Evolutionary conservation across 768 basidiomycete genomes (phyloP), one percentile per base, ranked within the genome.

Genomic region (Boletus rubropictus): DNA sequence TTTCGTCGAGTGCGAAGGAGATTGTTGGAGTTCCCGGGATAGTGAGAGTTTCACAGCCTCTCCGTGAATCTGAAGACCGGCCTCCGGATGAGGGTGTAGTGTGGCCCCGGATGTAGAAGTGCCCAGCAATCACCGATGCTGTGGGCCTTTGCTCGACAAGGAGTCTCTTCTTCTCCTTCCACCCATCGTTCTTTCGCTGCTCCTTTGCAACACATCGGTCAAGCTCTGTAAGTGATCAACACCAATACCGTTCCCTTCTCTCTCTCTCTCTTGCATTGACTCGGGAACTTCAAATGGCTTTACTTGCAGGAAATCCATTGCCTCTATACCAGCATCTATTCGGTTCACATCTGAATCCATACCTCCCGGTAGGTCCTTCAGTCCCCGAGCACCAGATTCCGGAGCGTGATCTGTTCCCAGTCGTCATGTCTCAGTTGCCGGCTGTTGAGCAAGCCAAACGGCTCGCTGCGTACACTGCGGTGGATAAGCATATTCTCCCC

Each of bases 401-500:
- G 12, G 24, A 22, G 20, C 15, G 5, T 44, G 39, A 61, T 27
- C 11, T 20, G 2, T 28, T 28, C 28, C 18, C 7, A 57, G 52
- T 25, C 28, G 18, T 21, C 32, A 50, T 79, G 55, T 73, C 72
- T 33, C 39, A 51, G n/a, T 24, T 45, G 10, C 42, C 54, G 3
- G 61, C 63, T 5, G 72, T 98, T 33, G 95, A 98, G 58, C 75
- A 77, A 44, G 82, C 92, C 15, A 99, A 99, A 69, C 77, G 80
- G 44, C 75, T 95, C 15, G 96, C 96, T 8, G 96, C 96, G 3
- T 94, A 81, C 69, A 87, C 89, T 1, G 96, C 96, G 0, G 95
- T 99, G 2, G 95, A 98, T 63, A 77, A 81, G 41, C 87, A 97
- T 68, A 76, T 99, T 27, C 75, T 76, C 46, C 79, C 84, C 22